These are phyloP conservation scores for Colletotrichum viniferum DNA, from an alignment of 2,329 filamentous ascomycete species.

Conservation along the genomic window DNA sequence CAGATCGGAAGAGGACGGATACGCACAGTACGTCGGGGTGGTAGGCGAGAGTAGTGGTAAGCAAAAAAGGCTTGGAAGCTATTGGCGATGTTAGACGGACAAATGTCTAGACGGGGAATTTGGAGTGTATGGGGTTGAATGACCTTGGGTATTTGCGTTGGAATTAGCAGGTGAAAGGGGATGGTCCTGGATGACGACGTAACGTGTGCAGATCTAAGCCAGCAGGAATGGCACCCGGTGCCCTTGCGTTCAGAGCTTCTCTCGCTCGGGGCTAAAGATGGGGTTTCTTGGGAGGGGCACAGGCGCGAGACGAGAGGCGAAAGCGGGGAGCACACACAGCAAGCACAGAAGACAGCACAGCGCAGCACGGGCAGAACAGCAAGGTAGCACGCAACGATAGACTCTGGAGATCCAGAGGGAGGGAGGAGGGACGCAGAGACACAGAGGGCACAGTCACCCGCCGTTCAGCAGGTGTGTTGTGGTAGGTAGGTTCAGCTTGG, in stretches of 20 bases:
- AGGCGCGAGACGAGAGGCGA: not conserved
- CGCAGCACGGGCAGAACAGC: not conserved
- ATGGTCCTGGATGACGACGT: slow-evolving; percentile 22
- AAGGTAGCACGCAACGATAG: not conserved
- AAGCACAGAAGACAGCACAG: not conserved
- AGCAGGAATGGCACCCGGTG: slow-evolving; percentile 18
- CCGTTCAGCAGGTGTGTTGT: not conserved
- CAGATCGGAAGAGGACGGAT: not conserved
- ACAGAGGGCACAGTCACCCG: not conserved
- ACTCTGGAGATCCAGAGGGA: not conserved
- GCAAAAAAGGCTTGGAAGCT: not conserved
- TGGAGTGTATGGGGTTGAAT: slow-evolving; percentile 13
- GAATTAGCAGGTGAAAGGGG: slow-evolving; percentile 23
- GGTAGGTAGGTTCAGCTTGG: not conserved
- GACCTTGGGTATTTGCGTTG: slow-evolving; percentile 14
- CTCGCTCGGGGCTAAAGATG: slow-evolving; percentile 17
- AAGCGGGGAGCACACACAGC: not conserved
- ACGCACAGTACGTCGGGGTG: not conserved
- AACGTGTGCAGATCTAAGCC: slow-evolving; percentile 23
- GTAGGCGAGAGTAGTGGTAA: not conserved
- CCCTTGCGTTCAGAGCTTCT: slow-evolving; percentile 19
- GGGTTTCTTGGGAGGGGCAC: not conserved
- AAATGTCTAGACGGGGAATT: slow-evolving; percentile 1
- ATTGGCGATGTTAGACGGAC: slow-evolving; percentile 13
- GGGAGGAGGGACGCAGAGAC: not conserved